phyloP scores from a whole-genome alignment of 1,284 basidiomycete genomes.

The Pholiota adiposa region DNA sequence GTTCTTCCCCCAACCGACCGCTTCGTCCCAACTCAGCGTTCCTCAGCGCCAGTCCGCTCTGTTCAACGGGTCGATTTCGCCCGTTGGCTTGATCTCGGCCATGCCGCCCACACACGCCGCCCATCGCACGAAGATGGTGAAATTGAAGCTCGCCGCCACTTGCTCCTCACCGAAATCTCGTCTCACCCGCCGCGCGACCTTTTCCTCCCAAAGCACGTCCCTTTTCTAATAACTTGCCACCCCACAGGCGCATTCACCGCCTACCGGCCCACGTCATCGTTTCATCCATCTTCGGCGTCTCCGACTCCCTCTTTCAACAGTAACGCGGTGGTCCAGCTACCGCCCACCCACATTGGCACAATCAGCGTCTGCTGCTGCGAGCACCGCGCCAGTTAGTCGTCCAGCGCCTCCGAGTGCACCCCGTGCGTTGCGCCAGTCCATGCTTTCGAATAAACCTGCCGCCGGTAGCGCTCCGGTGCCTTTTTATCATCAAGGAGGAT shows the following conservation, averaged over 20 bases:
- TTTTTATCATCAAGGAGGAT: slow-evolving; percentile 25
- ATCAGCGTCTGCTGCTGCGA: not conserved
- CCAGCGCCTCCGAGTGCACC: slow-evolving; percentile 53
- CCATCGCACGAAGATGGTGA: slow-evolving; percentile 59
- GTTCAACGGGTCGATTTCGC: not conserved
- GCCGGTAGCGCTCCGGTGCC: slow-evolving; percentile 21
- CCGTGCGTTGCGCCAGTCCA: slow-evolving; percentile 48
- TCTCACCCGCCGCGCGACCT: not conserved
- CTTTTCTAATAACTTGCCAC: not conserved
- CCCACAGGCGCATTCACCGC: slow-evolving; percentile 36
- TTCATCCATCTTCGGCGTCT: slow-evolving; percentile 28
- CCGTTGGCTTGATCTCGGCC: not conserved
- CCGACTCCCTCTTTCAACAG: not conserved
- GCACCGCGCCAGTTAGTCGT: slow-evolving; percentile 30
- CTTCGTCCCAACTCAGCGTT: not conserved
- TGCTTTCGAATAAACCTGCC: slow-evolving; percentile 20
- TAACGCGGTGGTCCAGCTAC: not conserved
- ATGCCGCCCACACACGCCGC: not conserved
- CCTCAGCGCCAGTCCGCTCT: slow-evolving; percentile 2
- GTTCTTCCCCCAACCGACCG: not conserved
- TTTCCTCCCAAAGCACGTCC: slow-evolving; percentile 1
- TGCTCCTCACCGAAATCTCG: not conserved
- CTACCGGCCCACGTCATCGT: slow-evolving; percentile 41
- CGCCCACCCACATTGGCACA: not conserved
- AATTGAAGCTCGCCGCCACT: slow-evolving; percentile 38